Conservation (phyloP, 2,329 filamentous ascomycete genomes). For the Aureobasidium lini region DNA sequence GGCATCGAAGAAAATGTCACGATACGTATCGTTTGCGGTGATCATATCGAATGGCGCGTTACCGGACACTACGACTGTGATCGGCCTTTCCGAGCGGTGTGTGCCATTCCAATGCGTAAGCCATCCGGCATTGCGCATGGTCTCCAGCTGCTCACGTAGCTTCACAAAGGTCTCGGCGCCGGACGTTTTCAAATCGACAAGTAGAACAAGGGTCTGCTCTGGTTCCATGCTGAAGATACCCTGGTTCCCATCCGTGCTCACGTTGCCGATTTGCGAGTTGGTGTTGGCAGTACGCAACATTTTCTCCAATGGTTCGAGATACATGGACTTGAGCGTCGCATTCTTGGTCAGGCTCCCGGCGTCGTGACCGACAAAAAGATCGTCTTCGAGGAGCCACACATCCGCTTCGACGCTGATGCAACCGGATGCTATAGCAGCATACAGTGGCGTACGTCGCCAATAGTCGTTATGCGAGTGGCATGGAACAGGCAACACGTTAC, state of each 20-base stretch:
- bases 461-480: conserved; percentile 69
- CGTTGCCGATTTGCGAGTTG: conserved; percentile 30
- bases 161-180: conserved; percentile 45
- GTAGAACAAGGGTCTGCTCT: conserved; percentile 45
- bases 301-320: conserved; percentile 55
- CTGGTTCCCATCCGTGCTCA: conserved; percentile 5
- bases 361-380: conserved; percentile 59
- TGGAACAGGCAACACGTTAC: conserved; percentile 41
- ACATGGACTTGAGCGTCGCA: conserved; percentile 55
- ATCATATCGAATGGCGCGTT: conserved; percentile 45
- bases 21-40: conserved; percentile 28
- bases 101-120: conserved; percentile 45
- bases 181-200: conserved; percentile 63
- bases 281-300: conserved; percentile 41
- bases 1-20: conserved; percentile 46
- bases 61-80: conserved; percentile 49
- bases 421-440: conserved; percentile 52
- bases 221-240: conserved; percentile 46
- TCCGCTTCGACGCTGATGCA: conserved; percentile 63
- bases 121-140: conserved; percentile 48
- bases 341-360: conserved; percentile 45
- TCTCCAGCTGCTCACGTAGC: conserved; percentile 49
- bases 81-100: conserved; percentile 33
- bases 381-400: conserved; percentile 53
- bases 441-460: conserved; percentile 57